A percentile compares a stretch with the other conserved stretches of the same genome.
phyloP scores from a whole-genome alignment of 805 yeast genomes.

The Starmerella roubikii region DNA sequence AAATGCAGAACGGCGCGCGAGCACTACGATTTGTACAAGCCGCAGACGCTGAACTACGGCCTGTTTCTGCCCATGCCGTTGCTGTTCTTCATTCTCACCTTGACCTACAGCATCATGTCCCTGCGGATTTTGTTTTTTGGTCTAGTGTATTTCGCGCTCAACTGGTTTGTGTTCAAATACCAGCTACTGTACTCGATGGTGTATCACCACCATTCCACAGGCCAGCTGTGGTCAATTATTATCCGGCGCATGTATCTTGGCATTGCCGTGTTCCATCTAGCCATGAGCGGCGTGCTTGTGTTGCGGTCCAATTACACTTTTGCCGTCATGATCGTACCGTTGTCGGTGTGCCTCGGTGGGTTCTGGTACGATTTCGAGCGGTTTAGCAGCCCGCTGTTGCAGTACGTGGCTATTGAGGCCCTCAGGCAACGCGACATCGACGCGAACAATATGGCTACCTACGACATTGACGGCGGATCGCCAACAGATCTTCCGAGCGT shows the following conservation, averaged over 20 bases:
- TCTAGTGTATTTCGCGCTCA: constrained; percentile 64
- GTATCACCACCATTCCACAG: constrained; percentile 94
- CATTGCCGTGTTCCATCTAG: constrained; percentile 66
- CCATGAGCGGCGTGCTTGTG: constrained; percentile 84
- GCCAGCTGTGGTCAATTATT: constrained; percentile 88
- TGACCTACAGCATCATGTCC: constrained; percentile 79
- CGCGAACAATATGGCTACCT: constrained; percentile 7
- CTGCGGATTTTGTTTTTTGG: constrained; percentile 80
- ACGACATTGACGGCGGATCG: constrained; percentile 1
- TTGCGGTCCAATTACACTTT: constrained; percentile 65
- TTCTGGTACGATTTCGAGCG: constrained; percentile 70
- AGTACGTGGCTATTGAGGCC: constrained; percentile 78
- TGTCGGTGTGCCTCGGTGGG: constrained; percentile 55
- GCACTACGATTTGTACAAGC: constrained; percentile 57
- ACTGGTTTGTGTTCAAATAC: constrained; percentile 81
- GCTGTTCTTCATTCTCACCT: constrained; percentile 66
- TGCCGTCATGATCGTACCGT: constrained; percentile 59
- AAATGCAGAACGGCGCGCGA: constrained; percentile 75
- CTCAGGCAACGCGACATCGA: constrained; percentile 21
- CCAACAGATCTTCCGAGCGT: background rate
- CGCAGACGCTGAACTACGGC: constrained; percentile 89
- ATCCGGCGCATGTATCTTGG: constrained; percentile 75
- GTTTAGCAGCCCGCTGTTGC: constrained; percentile 64
- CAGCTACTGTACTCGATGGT: constrained; percentile 81
- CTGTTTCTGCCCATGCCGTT: constrained; percentile 84